These are phyloP conservation scores for Endoconidiophora polonica DNA, from an alignment of 2,329 filamentous ascomycete genomes.

Conservation along the genomic window DNA sequence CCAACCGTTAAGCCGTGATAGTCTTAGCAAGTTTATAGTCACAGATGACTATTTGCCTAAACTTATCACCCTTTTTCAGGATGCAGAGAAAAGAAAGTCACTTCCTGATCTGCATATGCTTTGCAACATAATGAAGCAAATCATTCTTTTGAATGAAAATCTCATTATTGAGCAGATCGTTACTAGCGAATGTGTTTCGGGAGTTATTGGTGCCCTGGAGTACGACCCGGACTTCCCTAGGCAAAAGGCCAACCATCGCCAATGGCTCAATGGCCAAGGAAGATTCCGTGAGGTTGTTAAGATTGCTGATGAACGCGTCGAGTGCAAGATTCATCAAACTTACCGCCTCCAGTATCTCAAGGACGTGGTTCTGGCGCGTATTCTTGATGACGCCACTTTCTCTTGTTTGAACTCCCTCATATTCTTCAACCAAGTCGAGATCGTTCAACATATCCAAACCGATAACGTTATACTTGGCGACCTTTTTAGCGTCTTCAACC, in stretches of 20 bases:
- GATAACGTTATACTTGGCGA: conserved; percentile 67
- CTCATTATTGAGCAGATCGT: conserved; percentile 89
- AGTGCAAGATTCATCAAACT: conserved; percentile 86
- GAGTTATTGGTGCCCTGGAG: conserved; percentile 87
- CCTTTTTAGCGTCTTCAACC: conserved; percentile 70
- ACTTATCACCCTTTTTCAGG: conserved; percentile 67
- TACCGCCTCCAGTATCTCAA: conserved; percentile 94
- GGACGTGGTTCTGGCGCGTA: conserved; percentile 91
- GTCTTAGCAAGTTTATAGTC: conserved; percentile 73
- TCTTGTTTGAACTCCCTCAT: conserved; percentile 94
- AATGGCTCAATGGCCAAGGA: conserved; percentile 75
- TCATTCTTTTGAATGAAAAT: conserved; percentile 89
- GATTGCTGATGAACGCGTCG: conserved; percentile 67
- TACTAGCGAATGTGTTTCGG: conserved; percentile 72
- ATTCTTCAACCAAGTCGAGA: conserved; percentile 98
- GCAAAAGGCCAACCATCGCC: conserved; percentile 92
- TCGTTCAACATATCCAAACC: conserved; percentile 81
- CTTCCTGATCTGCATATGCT: conserved; percentile 72
- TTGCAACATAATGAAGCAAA: conserved; percentile 95
- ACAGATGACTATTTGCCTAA: conserved; percentile 74
- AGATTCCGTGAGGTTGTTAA: conserved; percentile 92
- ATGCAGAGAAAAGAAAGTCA: conserved; percentile 84
- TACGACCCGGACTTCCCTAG: conserved; percentile 97
- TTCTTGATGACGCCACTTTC: conserved; percentile 94
- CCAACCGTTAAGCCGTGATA: conserved; percentile 62